These are phyloP conservation scores for Candida maltosa DNA, from an alignment of 805 yeast genomes.

Conservation along the genomic window DNA sequence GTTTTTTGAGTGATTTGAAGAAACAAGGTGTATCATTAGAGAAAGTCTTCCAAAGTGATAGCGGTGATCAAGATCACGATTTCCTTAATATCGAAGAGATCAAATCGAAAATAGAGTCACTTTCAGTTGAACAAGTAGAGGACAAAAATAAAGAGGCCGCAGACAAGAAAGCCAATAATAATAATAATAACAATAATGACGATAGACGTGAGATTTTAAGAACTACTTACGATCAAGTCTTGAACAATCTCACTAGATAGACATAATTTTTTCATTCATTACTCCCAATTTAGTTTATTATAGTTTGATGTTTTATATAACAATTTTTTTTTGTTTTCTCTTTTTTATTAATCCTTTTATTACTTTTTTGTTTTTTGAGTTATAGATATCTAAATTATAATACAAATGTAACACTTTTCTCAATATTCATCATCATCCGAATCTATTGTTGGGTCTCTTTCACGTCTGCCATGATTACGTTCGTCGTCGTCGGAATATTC, in stretches of 20 bases:
- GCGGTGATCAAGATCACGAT: constrained; percentile 4
- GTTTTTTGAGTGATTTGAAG: constrained; percentile 27
- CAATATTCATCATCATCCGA: constrained; percentile 13
- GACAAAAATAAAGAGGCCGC: constrained; percentile 1
- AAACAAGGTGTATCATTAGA: constrained; percentile 30
- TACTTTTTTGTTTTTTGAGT: neutral
- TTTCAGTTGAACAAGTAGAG: constrained; percentile 4
- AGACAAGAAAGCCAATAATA: neutral
- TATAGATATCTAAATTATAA: neutral
- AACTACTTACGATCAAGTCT: constrained; percentile 21
- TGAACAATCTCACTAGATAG: constrained; percentile 12
- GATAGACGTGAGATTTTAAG: too few relatives aligned
- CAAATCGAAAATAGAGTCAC: constrained; percentile 12
- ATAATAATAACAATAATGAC: constrained; percentile 3
- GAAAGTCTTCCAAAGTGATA: constrained; percentile 12
- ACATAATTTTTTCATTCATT: neutral
- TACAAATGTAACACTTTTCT: neutral
- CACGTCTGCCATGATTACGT: neutral
- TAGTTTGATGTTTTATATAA: neutral
- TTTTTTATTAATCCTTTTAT: neutral
- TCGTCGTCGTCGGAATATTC: constrained; percentile 31
- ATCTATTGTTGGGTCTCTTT: constrained; percentile 5
- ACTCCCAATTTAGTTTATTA: neutral
- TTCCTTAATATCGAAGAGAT: constrained; percentile 14
- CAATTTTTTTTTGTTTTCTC: neutral